Conservation (phyloP, 139 green algal genomes). For the Closterium sp. region DNA sequence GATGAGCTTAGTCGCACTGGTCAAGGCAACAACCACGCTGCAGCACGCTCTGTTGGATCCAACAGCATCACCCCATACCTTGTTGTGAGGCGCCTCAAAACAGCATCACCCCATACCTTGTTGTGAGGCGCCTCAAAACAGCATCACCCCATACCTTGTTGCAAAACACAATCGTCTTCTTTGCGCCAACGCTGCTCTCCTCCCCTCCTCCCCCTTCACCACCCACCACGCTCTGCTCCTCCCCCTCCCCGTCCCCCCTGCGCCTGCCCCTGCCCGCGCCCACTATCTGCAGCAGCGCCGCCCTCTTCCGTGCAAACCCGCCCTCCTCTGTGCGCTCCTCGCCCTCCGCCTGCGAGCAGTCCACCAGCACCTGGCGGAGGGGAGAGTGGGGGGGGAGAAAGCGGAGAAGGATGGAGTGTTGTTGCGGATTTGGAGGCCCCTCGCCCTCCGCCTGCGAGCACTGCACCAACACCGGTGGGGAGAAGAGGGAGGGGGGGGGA, state of each 20-base stretch:
- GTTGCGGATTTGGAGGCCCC: neutral
- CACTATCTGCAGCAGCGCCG: conserved; percentile 61
- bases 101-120: too few species aligned
- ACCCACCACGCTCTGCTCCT: neutral
- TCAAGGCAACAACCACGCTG: too few species aligned
- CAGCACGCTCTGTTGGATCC: too few species aligned
- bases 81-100: too few species aligned
- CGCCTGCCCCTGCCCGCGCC: neutral
- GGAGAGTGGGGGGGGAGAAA: neutral
- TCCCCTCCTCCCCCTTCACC: conserved; percentile 1
- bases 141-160: conserved; percentile 44
- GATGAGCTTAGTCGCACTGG: too few species aligned
- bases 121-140: too few species aligned
- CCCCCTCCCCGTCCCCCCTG: neutral
- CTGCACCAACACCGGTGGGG: too few species aligned
- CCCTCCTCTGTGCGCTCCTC: conserved; percentile 71
- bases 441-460: too few species aligned
- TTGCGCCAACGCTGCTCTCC: conserved; percentile 46
- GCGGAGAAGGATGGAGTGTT: neutral
- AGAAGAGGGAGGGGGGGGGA: too few species aligned
- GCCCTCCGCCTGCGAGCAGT: conserved; percentile 85
- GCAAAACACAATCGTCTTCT: conserved; percentile 55
- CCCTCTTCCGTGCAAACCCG: conserved; percentile 73
- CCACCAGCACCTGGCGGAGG: conserved; percentile 75
- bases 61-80: too few species aligned